Evolutionary conservation across 352 stramenopile genomes (phyloP).

Genomic region (Globisporangium carolinianum): DNA sequence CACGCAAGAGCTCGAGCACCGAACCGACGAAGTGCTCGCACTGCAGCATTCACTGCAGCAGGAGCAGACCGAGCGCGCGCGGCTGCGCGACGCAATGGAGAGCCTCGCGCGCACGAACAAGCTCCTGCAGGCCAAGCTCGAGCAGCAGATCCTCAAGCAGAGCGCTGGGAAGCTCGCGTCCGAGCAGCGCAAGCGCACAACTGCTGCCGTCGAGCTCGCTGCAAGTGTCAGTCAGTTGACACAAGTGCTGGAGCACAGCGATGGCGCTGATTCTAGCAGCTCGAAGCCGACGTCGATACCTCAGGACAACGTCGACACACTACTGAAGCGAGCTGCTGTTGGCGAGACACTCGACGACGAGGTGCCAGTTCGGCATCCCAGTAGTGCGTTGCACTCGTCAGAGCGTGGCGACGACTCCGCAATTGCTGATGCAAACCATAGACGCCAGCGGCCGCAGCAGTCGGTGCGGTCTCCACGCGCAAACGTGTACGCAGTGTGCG

Average conservation of each 20-base stretch:
- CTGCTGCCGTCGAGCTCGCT: background rate
- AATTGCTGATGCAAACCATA: background rate
- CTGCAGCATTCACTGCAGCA: slow-evolving; percentile 29
- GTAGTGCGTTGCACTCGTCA: background rate
- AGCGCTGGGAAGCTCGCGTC: slow-evolving; percentile 21
- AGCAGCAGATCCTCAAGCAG: slow-evolving; percentile 67
- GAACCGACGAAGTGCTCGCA: slow-evolving; percentile 32
- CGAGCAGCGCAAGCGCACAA: slow-evolving; percentile 13
- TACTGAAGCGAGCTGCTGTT: slow-evolving; percentile 5
- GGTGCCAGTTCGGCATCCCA: no score
- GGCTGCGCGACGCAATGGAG: slow-evolving; percentile 34
- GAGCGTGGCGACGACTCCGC: background rate
- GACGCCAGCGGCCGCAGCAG: background rate
- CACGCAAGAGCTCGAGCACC: slow-evolving; percentile 53
- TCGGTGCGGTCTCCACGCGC: background rate
- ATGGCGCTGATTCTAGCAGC: background rate
- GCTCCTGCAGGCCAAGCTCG: slow-evolving; percentile 44
- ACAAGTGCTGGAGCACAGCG: background rate
- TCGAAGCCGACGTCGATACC: no score
- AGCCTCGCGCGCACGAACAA: slow-evolving; percentile 56
- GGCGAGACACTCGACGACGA: background rate
- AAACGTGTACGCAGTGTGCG: background rate
- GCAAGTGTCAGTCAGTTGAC: background rate
- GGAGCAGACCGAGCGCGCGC: slow-evolving; percentile 23
- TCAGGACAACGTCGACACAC: background rate